A percentile compares a stretch with the other conserved stretches of the same genome.
Conservation (phyloP, 805 yeast species). For the Candida ponderosae region DNA sequence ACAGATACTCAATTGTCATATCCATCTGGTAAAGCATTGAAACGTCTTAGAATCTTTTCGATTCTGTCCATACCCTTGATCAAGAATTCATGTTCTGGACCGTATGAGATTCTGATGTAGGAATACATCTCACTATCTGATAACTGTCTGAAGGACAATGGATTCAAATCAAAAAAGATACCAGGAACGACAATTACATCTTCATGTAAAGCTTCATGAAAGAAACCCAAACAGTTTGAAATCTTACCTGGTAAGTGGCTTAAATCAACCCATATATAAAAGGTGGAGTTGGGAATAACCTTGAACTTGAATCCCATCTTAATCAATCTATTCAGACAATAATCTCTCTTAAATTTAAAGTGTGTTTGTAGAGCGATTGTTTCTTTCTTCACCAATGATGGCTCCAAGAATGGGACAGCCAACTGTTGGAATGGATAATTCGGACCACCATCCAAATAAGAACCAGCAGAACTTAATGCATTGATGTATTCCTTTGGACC, state of each 20-base stretch:
- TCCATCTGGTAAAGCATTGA: conserved; percentile 32
- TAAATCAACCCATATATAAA: conserved; percentile 52
- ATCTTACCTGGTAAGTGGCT: conserved; percentile 48
- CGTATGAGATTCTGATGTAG: conserved; percentile 50
- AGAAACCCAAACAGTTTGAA: conserved; percentile 50
- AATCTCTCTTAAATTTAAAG: conserved; percentile 50
- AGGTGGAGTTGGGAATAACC: conserved; percentile 48
- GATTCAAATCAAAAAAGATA: conserved; percentile 53
- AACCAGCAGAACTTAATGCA: conserved; percentile 51
- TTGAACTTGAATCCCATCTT: conserved; percentile 48
- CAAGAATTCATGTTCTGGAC: conserved; percentile 45
- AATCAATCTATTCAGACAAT: conserved; percentile 37
- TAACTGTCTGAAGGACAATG: conserved; percentile 36
- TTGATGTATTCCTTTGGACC: conserved; percentile 55
- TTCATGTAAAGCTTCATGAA: conserved; percentile 56
- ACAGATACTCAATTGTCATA: background rate
- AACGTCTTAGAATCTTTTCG: conserved; percentile 37
- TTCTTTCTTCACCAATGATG: conserved; percentile 39
- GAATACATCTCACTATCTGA: conserved; percentile 55
- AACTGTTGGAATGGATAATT: conserved; percentile 57
- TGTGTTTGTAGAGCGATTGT: conserved; percentile 52
- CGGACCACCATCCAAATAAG: conserved; percentile 53
- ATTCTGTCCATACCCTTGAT: conserved; percentile 55
- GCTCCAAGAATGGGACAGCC: conserved; percentile 46
- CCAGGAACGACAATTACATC: conserved; percentile 57